Percentiles rank a stretch among this genome's conserved stretches.
Conservation (phyloP, 441 rosid genomes). For the Cnidoscolus chayamansa region DNA sequence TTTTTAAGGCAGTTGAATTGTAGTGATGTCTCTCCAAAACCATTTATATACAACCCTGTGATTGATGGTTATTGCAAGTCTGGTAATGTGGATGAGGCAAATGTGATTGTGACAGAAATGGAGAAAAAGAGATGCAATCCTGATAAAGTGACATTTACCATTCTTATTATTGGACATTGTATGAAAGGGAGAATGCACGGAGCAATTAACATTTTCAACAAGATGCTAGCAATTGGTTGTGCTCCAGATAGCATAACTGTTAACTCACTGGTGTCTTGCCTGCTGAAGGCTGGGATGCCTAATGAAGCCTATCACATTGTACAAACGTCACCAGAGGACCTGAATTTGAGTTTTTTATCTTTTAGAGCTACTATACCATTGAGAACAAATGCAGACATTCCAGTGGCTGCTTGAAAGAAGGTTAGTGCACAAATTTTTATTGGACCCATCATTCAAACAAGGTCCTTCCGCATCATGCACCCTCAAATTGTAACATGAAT, state of each 20-base stretch:
- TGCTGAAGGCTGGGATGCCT: constrained; percentile 86
- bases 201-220: constrained; percentile 64
- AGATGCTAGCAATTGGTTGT: constrained; percentile 76
- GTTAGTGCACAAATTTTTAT: constrained; percentile 5
- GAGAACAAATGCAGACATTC: constrained; percentile 35
- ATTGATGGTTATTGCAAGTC: constrained; percentile 90
- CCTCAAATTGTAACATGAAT: constrained; percentile 18
- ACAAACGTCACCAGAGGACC: constrained; percentile 36
- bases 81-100: constrained; percentile 81
- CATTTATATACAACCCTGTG: constrained; percentile 84
- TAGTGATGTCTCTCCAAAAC: constrained; percentile 44
- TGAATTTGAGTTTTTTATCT: constrained; percentile 32
- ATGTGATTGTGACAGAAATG: constrained; percentile 59
- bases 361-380: constrained; percentile 31
- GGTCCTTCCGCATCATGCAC: constrained; percentile 13
- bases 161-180: constrained; percentile 85
- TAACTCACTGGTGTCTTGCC: constrained; percentile 62
- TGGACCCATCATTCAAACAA: constrained; percentile 3
- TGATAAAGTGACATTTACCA: constrained; percentile 81
- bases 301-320: constrained; percentile 55
- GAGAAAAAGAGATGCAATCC: constrained; percentile 65
- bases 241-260: constrained; percentile 60
- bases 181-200: constrained; percentile 81
- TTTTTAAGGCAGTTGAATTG: constrained; percentile 53
- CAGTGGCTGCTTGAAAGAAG: constrained; percentile 39